These are phyloP conservation scores for Termitomyces sp. DNA, from an alignment of 768 basidiomycete species.

Conservation along the genomic window DNA sequence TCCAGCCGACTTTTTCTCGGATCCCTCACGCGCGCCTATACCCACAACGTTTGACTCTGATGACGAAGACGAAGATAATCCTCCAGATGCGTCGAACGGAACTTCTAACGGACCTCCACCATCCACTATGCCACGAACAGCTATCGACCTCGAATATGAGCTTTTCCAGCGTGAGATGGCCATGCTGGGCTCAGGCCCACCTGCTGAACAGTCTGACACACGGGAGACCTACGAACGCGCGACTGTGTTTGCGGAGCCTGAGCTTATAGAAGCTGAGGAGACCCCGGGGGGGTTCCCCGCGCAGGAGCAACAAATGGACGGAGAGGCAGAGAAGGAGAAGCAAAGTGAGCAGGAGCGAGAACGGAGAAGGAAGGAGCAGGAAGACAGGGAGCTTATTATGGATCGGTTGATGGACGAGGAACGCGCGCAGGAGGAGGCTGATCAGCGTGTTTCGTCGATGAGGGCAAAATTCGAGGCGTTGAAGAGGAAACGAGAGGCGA, in stretches of 20 bases:
- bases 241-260: conserved; percentile 67
- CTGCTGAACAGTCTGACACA: conserved; percentile 28
- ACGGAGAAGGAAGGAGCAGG: conserved; percentile 50
- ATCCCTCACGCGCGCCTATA: conserved; percentile 49
- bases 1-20: conserved; percentile 79
- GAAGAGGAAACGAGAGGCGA: conserved; percentile 28
- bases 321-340: conserved; percentile 23
- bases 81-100: conserved; percentile 14
- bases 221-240: conserved; percentile 60
- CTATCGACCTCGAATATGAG: conserved; percentile 69
- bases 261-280: conserved; percentile 34
- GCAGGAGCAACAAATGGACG: conserved; percentile 19
- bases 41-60: conserved; percentile 26
- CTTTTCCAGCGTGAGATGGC: conserved; percentile 64
- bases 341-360: conserved; percentile 35
- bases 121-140: conserved; percentile 16
- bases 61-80: conserved; percentile 37
- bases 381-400: conserved; percentile 81
- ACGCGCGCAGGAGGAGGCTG: conserved; percentile 82
- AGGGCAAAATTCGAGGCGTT: conserved; percentile 63
- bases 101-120: conserved; percentile 7
- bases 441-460: conserved; percentile 62
- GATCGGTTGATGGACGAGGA: conserved; percentile 83
- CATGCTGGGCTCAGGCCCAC: conserved; percentile 29
- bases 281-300: conserved; percentile 44